Evolutionary conservation across 2,329 filamentous ascomycete genomes (phyloP), one percentile per base, ranked within the genome.

Genomic region (Talaromyces amestolkiae): DNA sequence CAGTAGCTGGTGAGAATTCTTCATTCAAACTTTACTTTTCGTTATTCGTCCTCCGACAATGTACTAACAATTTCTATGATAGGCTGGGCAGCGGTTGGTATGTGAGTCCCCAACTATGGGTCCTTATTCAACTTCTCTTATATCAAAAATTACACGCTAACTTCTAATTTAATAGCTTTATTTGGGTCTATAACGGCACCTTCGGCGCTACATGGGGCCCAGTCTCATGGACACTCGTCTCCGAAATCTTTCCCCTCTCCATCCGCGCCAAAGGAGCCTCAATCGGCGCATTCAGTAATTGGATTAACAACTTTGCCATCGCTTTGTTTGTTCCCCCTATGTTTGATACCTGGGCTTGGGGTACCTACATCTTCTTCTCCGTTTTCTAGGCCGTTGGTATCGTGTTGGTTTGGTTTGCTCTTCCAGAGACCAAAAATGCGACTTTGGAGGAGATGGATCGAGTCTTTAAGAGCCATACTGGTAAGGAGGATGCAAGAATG

Each of bases 261-360:
- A 76, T 86, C 0, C 80, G 87, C 7, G 87, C 87, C 2, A 91
- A 90, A 72, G 89, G 89, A 39, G 87, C 89, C 0, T 87, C 87
- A 1, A 77, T 89, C 2, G 86, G 86, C 0, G 89, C 87, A 0
- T 86, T 83, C 66, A 83, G 83, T 6, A 89, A 87, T 75, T 91
- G 89, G 82, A 75, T 88, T 2, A 86, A 84, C 72, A 88, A 89
- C 72, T 89, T 89, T 68, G 83, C 87, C 60, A 85, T 88, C 31
- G 78, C 78, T 65, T 83, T 90, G 70, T 84, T 90, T 33, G 89
- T 87, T 0, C 89, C 88, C 0, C 83, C 87, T 1, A 82, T 90
- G 41, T 84, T 91, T 24, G 77, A 85, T 66, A 84, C 85, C 62
- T 88, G 80, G 0, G 81, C 80, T 1, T 83, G 77, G 68, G 82